Base-by-base conservation (phyloP, 345 rosid species). In the Theobroma cacao region DNA sequence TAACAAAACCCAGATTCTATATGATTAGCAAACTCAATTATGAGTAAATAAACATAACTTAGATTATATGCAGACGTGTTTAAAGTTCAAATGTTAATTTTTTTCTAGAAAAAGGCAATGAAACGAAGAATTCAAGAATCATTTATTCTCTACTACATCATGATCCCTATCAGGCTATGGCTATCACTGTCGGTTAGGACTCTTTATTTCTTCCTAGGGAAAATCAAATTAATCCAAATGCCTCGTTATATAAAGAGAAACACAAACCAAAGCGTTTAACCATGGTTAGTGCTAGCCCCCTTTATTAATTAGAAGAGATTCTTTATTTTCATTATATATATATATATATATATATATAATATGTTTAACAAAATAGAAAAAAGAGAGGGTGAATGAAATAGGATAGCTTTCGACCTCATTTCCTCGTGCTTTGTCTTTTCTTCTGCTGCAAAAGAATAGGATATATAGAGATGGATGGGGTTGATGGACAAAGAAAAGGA, bases 361-460 rank as follows among this genome's bases (percentile, higher is more conserved):
- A n/a, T 12, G 31, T 12, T 40, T 2, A 24, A 43, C 53, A 48
- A 28, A 17, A 47, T 47, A 7, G 30, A 47, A 28, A 0, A 24
- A 24, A 50, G 50, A 31, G 75, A 3, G 75, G 41, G 75, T 71
- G 61, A 50, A 31, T 31, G 60, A 50, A 50, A 71, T 59, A 61
- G 70, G 30, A 38, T n/a, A 38, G 8, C 61, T 76, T 67, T 77
- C 71, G 53, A 69, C 76, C 77, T 50, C 66, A 80, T 80, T 75
- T 77, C 41, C 70, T 60, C 69, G 75, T 7, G 56, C 66, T 66
- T n/a, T 80, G 89, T 72, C 85, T 77, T 72, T 78, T 77, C 67
- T 78, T 64, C 31, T 17, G 53, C 64, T 60, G 71, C 81, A 60
- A 74, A 76, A 67, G 78, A 78, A 79, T 30, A 72, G 81, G 78